These are phyloP conservation scores for Cronartium ribicola DNA, from an alignment of 1,284 basidiomycete species.

Conservation along the genomic window DNA sequence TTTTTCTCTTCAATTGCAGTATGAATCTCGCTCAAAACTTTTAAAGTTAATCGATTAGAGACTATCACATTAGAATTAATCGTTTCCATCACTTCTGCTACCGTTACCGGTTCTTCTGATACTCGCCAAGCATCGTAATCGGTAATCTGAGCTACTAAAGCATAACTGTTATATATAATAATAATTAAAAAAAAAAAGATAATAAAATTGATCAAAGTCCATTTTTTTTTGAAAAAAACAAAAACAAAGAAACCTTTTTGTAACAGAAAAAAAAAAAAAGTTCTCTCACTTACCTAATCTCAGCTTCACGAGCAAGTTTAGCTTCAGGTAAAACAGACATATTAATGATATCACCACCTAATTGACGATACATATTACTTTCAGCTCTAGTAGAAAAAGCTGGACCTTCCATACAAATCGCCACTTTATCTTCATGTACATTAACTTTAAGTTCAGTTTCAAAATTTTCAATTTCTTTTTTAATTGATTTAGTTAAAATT, in stretches of 20 bases:
- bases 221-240: neutral
- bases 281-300: conserved; percentile 86
- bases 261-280: conserved; percentile 2
- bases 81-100: conserved; percentile 81
- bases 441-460: conserved; percentile 56
- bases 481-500: conserved; percentile 63
- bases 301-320: conserved; percentile 90
- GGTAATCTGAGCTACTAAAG: conserved; percentile 45
- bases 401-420: conserved; percentile 96
- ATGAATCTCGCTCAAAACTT: conserved; percentile 73
- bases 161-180: conserved; percentile 12
- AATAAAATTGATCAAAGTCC: too few relatives aligned
- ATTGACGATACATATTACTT: conserved; percentile 84
- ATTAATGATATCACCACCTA: conserved; percentile 92
- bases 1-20: conserved; percentile 58
- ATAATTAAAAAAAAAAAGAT: neutral
- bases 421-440: conserved; percentile 73
- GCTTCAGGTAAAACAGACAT: conserved; percentile 95
- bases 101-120: conserved; percentile 73
- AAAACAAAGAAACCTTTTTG: neutral
- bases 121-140: conserved; percentile 60
- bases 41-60: conserved; percentile 64
- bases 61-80: conserved; percentile 78
- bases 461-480: conserved; percentile 60
- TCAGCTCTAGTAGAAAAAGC: conserved; percentile 89